Evolutionary conservation across 495 filamentous ascomycete genomes (phyloP), one percentile per base, ranked within the genome.

Genomic region (Trichoderma virens): DNA sequence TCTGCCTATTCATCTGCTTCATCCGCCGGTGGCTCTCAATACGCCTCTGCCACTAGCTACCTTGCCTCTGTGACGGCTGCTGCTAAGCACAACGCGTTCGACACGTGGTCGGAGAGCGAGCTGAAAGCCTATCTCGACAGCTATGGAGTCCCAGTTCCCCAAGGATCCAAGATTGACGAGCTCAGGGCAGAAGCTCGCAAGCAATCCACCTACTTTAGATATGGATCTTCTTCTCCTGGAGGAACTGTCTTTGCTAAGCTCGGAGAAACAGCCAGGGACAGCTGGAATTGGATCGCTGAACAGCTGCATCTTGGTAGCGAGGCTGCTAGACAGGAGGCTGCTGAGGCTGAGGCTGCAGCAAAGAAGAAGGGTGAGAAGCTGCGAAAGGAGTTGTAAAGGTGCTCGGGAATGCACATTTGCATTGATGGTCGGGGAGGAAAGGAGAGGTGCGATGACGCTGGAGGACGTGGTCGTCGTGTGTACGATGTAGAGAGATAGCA

Each of bases 101-200:
- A 94, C 59, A 87, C 85, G 2, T 96, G 91, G 91, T 89, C 89
- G 62, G 86, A 81, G 65, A 81, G 76, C 63, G 91, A 96, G 23
- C 78, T 96, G 62, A 93, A 93, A 79, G 76, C 82, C 16, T 93
- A 92, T 66, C 81, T 93, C 14, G 90, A 93, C 72, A 88, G 85
- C 60, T 93, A 92, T 69, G 90, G 90, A 43, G 80, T 93, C 6
- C 65, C 68, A 18, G 70, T 70, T 20, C 74, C 74, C 16, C 85
- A 86, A 69, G 83, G 83, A 23, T 82, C 81, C 5, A 83, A 69
- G 63, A 69, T 82, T 62, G 87, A 89, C 66, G 79, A 89, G 67
- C 78, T 90, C 59, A 81, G 79, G 43, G 85, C 88, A 27, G 79
- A 86, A 47, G 89, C 88, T 14, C 86, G 90, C 61, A 86, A 86